Evolutionary conservation across 2,329 filamentous ascomycete genomes (phyloP).

Genomic region (Talaromyces sp.): DNA sequence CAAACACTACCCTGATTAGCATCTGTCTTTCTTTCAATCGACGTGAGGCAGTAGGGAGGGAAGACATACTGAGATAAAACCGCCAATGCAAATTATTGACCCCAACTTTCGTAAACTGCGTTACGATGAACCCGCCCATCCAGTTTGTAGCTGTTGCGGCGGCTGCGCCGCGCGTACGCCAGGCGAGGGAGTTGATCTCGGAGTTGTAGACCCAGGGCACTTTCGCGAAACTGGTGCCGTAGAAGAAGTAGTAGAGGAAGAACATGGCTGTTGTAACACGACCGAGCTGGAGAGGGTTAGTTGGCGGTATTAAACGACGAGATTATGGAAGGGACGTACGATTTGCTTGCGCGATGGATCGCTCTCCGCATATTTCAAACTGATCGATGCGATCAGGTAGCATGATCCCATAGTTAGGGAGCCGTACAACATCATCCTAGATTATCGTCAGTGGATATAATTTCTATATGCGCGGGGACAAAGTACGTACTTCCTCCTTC

Average conservation of each 20-base stretch:
- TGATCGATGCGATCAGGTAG: conserved; percentile 19
- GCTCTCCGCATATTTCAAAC: conserved; percentile 17
- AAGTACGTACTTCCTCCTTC: conserved; percentile 19
- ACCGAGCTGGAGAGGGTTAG: background rate
- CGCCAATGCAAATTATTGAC: conserved; percentile 18
- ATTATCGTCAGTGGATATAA: background rate
- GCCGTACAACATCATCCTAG: conserved; percentile 21
- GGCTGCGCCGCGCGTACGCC: conserved; percentile 21
- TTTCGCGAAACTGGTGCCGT: conserved; percentile 19
- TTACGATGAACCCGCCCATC: conserved; percentile 18
- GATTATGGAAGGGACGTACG: background rate
- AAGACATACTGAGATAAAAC: conserved; percentile 15
- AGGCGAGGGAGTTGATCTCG: conserved; percentile 22
- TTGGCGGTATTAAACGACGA: background rate
- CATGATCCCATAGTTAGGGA: conserved; percentile 19
- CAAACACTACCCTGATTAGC: conserved; percentile 11
- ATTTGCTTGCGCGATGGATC: conserved; percentile 16
- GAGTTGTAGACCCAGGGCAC: conserved; percentile 24
- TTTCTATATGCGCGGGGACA: too few relatives aligned
- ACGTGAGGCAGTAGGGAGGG: background rate
- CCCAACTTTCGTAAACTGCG: conserved; percentile 17
- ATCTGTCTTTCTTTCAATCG: background rate
- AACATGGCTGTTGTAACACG: conserved; percentile 6
- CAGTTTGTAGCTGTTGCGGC: conserved; percentile 17
- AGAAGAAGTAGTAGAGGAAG: conserved; percentile 21